Base-by-base conservation (phyloP, 768 basidiomycete genomes). In the Tubosaeta sp. region DNA sequence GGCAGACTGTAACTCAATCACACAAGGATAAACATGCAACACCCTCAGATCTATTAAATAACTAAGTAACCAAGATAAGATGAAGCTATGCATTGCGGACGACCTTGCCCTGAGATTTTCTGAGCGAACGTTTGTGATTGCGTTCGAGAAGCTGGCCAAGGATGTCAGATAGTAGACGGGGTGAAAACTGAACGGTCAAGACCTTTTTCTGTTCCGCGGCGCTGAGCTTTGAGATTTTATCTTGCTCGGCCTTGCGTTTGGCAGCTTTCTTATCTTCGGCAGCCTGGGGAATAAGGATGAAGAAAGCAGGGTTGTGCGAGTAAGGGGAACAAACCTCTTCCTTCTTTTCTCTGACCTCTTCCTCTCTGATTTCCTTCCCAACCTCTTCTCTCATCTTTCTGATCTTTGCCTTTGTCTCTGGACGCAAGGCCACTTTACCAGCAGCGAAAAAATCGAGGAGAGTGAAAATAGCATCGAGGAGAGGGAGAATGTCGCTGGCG, bases 201-300 rank as follows among this genome's bases (percentile, higher is more conserved):
- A 84, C 88, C 82, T 92, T 93, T 74, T 85, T 83, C 73, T 92
- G 91, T 59, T 92, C 89, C 17, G 83, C 78, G 29, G 89, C 77
- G 61, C 85, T 86, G 50, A 93, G 77, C 62, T 81, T 84, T 32
- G 86, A 74, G 38, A 91, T 67, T 57, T 81, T 76, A 54, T 89
- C 91, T 57, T 91, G 79, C 65, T 89, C 87, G 3, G 80, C 82
- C 65, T 76, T 82, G 56, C 81, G 81, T 70, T 88, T 91, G 32
- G 83, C 86, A 6, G 82, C 80, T 50, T 82, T 81, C 68, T 83
- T 88, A 50, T 82, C 82, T 55, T 89, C 86, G 49, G 75, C 79
- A 12, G 75, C 78, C 72, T 85, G 46, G 43, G 48, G 46, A 46
- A 39, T 33, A 42, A 22, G 27, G 48, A 14, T 53, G 27, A 48